Evolutionary conservation across 345 rosid genomes (phyloP).

Genomic region (Corchorus capsularis): DNA sequence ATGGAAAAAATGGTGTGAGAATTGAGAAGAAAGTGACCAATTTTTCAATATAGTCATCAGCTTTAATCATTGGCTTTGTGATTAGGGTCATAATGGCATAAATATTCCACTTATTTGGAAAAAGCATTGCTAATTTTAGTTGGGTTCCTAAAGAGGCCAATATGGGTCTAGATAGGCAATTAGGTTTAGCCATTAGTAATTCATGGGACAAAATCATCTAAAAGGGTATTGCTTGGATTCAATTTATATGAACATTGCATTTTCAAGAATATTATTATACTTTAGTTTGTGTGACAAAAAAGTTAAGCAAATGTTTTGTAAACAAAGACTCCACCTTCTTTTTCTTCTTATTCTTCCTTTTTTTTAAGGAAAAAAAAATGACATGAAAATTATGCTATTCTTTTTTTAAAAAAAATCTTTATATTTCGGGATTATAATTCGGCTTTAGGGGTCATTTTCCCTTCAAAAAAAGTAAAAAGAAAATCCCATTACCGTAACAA

Average conservation of each 20-base stretch:
- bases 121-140: neutral
- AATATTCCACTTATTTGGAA: neutral
- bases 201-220: neutral
- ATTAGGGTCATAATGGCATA: conserved; percentile 6
- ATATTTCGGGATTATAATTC: neutral
- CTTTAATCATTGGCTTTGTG: conserved; percentile 11
- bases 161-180: too few species aligned
- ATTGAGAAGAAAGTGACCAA: neutral
- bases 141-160: conserved; percentile 7
- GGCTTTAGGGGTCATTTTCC: too few species aligned
- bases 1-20: neutral
- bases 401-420: neutral
- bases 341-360: neutral
- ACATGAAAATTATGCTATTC: neutral
- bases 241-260: neutral
- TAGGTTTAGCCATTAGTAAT: neutral
- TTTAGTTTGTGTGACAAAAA: neutral
- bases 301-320: neutral
- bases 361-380: neutral
- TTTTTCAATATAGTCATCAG: neutral
- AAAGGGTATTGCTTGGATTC: neutral
- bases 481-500: neutral
- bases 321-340: neutral
- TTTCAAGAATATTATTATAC: neutral
- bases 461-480: too few species aligned